phyloP scores from a whole-genome alignment of 2,329 filamentous ascomycete genomes.

The Diaporthe sp. region DNA sequence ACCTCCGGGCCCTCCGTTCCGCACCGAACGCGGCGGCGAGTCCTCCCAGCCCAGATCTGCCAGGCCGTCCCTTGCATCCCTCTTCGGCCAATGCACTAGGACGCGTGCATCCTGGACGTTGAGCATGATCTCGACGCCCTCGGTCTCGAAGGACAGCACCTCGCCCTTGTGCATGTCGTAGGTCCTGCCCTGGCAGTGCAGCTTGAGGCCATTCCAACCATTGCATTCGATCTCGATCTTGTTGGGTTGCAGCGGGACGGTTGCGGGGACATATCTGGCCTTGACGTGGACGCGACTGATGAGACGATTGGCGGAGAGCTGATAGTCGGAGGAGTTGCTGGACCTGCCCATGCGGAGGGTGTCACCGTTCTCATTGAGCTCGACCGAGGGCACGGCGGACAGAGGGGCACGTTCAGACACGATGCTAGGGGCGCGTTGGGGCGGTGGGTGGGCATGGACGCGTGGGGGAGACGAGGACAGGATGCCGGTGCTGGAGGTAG shows the following conservation, averaged over 20 bases:
- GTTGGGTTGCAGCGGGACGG: constrained; percentile 75
- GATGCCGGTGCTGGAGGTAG: constrained; percentile 93
- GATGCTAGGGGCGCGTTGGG: constrained; percentile 73
- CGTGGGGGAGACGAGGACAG: constrained; percentile 86
- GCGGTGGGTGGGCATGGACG: constrained; percentile 60
- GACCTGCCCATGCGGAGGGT: constrained; percentile 90
- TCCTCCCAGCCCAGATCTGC: constrained; percentile 82
- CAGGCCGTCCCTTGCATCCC: constrained; percentile 62
- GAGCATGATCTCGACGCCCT: constrained; percentile 90
- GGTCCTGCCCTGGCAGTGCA: constrained; percentile 90
- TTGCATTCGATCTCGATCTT: constrained; percentile 90
- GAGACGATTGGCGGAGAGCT: constrained; percentile 90
- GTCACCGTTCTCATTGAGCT: constrained; percentile 86
- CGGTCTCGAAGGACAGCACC: constrained; percentile 90
- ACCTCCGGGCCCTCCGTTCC: constrained; percentile 46
- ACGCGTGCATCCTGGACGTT: constrained; percentile 95
- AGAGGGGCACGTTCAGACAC: constrained; percentile 86
- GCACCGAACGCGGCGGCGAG: constrained; percentile 63
- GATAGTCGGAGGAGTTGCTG: constrained; percentile 95
- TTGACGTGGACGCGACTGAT: constrained; percentile 95
- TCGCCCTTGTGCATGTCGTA: constrained; percentile 91
- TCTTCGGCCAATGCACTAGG: constrained; percentile 86
- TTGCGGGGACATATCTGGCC: constrained; percentile 83
- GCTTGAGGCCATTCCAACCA: constrained; percentile 95
- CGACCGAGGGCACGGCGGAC: constrained; percentile 84